Evolutionary conservation across 139 green algal genomes (phyloP).

Genomic region (Coelastrella sp.): DNA sequence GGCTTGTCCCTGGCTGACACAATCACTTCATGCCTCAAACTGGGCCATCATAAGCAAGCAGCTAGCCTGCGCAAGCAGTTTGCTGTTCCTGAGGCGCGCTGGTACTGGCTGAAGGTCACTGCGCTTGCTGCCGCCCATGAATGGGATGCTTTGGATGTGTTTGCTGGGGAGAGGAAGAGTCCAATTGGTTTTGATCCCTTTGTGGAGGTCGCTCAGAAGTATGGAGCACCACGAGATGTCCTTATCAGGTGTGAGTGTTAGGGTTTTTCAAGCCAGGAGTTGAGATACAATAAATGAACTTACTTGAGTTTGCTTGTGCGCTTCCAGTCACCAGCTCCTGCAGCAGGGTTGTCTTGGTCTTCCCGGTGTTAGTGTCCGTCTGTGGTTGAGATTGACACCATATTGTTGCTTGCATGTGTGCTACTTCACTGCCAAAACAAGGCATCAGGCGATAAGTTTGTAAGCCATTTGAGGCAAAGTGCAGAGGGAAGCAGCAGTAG

Average conservation of each 20-base stretch:
- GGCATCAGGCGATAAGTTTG: no score
- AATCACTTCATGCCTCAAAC: slow-evolving; percentile 55
- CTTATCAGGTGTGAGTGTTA: slow-evolving; percentile 46
- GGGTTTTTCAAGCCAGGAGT: no score
- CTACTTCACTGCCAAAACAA: no score
- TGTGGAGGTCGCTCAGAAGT: slow-evolving; percentile 61
- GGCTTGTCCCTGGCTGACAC: slow-evolving; percentile 69
- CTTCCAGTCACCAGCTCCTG: no score
- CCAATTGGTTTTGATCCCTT: slow-evolving; percentile 70
- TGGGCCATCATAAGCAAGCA: slow-evolving; percentile 64
- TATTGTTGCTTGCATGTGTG: no score
- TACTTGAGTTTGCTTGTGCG: no score
- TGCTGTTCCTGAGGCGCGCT: slow-evolving; percentile 62
- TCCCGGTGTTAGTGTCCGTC: no score
- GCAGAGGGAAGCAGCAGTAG: no score
- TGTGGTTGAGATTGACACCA: no score
- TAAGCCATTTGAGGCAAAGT: no score
- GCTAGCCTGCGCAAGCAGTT: slow-evolving; percentile 65
- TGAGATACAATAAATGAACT: no score
- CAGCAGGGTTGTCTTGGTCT: no score
- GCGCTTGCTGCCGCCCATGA: slow-evolving; percentile 65
- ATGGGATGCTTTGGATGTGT: slow-evolving; percentile 55
- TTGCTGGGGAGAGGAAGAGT: slow-evolving; percentile 36
- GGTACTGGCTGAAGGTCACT: slow-evolving; percentile 62
- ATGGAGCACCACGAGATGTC: slow-evolving; percentile 61